These are phyloP conservation scores for Rhodomyrtus psidioides DNA, from an alignment of 441 rosid species.

Conservation along the genomic window DNA sequence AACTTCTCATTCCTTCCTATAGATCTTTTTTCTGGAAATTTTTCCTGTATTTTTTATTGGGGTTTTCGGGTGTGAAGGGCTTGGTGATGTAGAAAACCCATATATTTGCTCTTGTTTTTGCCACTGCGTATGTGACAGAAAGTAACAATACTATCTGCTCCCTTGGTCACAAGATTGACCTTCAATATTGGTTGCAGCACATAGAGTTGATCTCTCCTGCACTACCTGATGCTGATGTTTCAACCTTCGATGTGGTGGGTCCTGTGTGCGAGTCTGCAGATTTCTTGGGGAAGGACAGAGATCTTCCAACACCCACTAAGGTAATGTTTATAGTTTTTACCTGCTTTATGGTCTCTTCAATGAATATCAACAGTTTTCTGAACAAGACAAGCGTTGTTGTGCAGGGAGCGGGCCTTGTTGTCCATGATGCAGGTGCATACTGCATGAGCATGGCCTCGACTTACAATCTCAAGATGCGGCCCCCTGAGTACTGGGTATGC, in stretches of 20 bases:
- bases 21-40: too few species aligned
- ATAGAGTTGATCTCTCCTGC: constrained; percentile 90
- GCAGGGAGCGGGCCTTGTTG: constrained; percentile 93
- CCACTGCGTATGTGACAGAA: background rate
- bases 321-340: constrained; percentile 15
- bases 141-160: background rate
- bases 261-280: constrained; percentile 99
- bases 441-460: constrained; percentile 99
- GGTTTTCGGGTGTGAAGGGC: too few species aligned
- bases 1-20: too few species aligned
- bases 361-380: background rate
- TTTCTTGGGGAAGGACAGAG: constrained; percentile 93
- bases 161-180: background rate
- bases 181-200: constrained; percentile 47
- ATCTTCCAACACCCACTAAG: constrained; percentile 83
- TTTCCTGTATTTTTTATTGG: too few species aligned
- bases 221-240: constrained; percentile 43
- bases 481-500: constrained; percentile 97
- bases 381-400: constrained; percentile 2
- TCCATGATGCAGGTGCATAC: constrained; percentile 98
- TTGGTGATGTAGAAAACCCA: background rate
- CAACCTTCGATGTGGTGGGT: constrained; percentile 89
- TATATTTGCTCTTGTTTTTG: background rate
- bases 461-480: constrained; percentile 99
- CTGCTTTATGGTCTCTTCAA: background rate